Conservation (phyloP, 768 basidiomycete genomes). For the Macrocybe gigantea region DNA sequence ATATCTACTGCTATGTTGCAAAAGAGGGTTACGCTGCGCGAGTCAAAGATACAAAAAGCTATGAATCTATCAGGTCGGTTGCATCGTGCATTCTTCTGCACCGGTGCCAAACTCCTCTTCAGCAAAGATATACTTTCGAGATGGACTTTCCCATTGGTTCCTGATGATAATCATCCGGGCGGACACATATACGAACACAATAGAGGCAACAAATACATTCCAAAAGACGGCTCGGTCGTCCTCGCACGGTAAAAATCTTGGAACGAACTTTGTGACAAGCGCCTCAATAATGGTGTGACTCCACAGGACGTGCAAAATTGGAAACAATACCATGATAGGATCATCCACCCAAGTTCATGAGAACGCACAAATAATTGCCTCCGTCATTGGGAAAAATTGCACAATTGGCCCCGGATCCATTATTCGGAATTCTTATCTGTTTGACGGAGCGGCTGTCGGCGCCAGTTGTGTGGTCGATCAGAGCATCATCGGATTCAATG, state of each 20-base stretch:
- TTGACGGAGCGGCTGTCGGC: conserved; percentile 71
- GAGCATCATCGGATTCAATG: conserved; percentile 78
- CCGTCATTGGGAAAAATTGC: conserved; percentile 76
- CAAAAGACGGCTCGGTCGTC: conserved; percentile 68
- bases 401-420: conserved; percentile 64
- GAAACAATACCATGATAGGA: conserved; percentile 83
- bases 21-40: conserved; percentile 89
- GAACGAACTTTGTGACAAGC: background rate
- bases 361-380: conserved; percentile 58
- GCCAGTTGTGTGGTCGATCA: conserved; percentile 65
- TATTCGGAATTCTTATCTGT: conserved; percentile 76
- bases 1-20: conserved; percentile 85
- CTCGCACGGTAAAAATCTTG: conserved; percentile 66
- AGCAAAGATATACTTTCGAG: conserved; percentile 92
- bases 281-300: background rate
- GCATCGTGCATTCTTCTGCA: background rate
- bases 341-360: conserved; percentile 63
- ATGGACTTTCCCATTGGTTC: conserved; percentile 94
- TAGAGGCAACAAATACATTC: conserved; percentile 85
- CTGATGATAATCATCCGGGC: conserved; percentile 87
- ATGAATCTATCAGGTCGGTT: conserved; percentile 77
- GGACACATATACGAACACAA: conserved; percentile 81
- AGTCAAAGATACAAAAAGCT: conserved; percentile 88
- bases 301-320: conserved; percentile 75
- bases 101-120: conserved; percentile 4